Percentiles rank a stretch among this genome's conserved stretches.
Conservation (phyloP, 768 basidiomycete species). For the Tephrocybe sp. region DNA sequence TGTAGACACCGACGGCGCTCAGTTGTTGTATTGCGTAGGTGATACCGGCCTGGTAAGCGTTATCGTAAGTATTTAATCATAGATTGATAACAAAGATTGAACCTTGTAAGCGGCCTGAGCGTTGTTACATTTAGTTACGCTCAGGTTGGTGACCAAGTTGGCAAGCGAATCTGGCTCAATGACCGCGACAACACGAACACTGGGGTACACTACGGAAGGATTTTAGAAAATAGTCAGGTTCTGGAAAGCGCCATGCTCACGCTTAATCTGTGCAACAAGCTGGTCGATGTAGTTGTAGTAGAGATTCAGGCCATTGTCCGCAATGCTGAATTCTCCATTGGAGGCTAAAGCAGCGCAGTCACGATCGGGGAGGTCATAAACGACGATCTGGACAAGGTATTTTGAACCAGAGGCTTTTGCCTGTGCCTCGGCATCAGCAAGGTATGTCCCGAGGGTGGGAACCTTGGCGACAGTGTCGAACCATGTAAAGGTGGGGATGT, state of each 20-base stretch:
- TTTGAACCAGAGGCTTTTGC: slow-evolving; percentile 46
- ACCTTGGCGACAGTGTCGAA: slow-evolving; percentile 59
- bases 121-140: slow-evolving; percentile 27
- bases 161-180: slow-evolving; percentile 35
- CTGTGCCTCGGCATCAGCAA: slow-evolving; percentile 50
- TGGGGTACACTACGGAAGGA: no score
- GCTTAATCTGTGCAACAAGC: slow-evolving; percentile 55
- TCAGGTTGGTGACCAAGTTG: slow-evolving; percentile 29
- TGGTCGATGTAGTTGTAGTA: slow-evolving; percentile 64
- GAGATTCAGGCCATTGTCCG: slow-evolving; percentile 52
- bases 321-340: slow-evolving; percentile 65
- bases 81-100: background rate
- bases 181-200: slow-evolving; percentile 25
- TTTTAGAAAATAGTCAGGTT: no score
- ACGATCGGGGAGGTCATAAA: slow-evolving; percentile 65
- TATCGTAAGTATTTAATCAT: background rate
- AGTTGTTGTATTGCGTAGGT: slow-evolving; percentile 29
- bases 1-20: slow-evolving; percentile 25
- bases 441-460: slow-evolving; percentile 53
- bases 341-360: slow-evolving; percentile 67
- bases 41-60: no score
- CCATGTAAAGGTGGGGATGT: slow-evolving; percentile 65
- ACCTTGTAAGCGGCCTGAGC: slow-evolving; percentile 29
- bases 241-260: no score
- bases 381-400: slow-evolving; percentile 51